Evolutionary conservation across 495 filamentous ascomycete species (phyloP), one percentile per base, ranked within the genome.

Genomic region (Aspergillus coremiiformis): DNA sequence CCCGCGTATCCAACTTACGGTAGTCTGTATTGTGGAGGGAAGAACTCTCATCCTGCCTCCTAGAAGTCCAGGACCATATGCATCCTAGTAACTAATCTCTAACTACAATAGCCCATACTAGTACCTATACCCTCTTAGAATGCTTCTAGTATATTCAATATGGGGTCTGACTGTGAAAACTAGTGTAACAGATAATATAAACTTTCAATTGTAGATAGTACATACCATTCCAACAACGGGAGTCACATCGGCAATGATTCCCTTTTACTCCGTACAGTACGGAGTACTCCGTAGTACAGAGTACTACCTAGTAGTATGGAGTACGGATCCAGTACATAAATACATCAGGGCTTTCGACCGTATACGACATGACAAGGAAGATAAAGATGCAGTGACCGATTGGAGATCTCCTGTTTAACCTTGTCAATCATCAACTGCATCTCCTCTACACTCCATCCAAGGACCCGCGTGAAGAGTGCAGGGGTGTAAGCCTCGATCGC

Each of bases 171-270:
- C 12, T n/a, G n/a, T n/a, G n/a, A n/a, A n/a, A n/a, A n/a, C n/a
- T n/a, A n/a, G n/a, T n/a, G n/a, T n/a, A n/a, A n/a, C n/a, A n/a
- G n/a, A n/a, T n/a, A n/a, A n/a, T n/a, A n/a, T n/a, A n/a, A n/a
- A n/a, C n/a, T n/a, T n/a, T n/a, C n/a, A n/a, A n/a, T n/a, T n/a
- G n/a, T n/a, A n/a, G n/a, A n/a, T n/a, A n/a, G n/a, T n/a, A n/a
- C n/a, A n/a, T n/a, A 50, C 47, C 14, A 42, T 50, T 50, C 47
- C 47, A 35, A 50, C 21, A 50, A 35, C 47, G 47, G 47, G 35
- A 42, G 4, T 27, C 17, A 35, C 47, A 29, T 50, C 47, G 47
- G 47, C 47, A 50, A 22, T 35, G 32, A 5, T 35, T 35, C 11
- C 29, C 2, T 9, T 32, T 35, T 35, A n/a, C 12, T 35, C 14